phyloP scores from a whole-genome alignment of 2,329 filamentous ascomycete genomes.

The Aspergillus sp. region DNA sequence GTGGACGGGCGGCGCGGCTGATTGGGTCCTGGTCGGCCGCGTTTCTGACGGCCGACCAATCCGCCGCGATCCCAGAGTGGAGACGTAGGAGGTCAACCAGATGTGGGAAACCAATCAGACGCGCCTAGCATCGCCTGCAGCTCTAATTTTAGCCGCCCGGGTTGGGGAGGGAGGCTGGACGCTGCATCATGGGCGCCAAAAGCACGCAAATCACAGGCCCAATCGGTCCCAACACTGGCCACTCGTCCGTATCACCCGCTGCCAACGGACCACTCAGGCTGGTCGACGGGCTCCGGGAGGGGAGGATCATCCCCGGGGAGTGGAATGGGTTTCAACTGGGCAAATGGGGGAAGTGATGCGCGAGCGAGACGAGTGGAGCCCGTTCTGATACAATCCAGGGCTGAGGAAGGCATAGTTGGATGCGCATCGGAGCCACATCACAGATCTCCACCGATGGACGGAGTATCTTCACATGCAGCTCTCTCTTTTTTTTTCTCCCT shows the following conservation, averaged over 20 bases:
- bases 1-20: constrained; percentile 11
- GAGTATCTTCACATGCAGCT: not conserved
- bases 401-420: constrained; percentile 9
- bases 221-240: constrained; percentile 14
- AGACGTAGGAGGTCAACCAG: constrained; percentile 11
- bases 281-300: too few relatives aligned
- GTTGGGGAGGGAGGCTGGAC: constrained; percentile 21
- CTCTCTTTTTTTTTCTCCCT: not conserved
- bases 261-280: too few relatives aligned
- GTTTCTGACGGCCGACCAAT: constrained; percentile 19
- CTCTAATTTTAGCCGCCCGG: constrained; percentile 41
- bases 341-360: constrained; percentile 6
- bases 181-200: constrained; percentile 35
- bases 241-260: constrained; percentile 1
- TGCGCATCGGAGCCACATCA: constrained; percentile 10
- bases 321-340: not conserved
- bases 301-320: not conserved
- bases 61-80: constrained; percentile 1
- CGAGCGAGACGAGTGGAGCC: constrained; percentile 4
- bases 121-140: constrained; percentile 20
- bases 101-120: constrained; percentile 22
- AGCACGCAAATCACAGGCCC: constrained; percentile 29
- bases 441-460: constrained; percentile 5
- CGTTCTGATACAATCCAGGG: constrained; percentile 14
- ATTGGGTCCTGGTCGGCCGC: constrained; percentile 19